Percentiles rank a stretch among this genome's conserved stretches.
phyloP scores from a whole-genome alignment of 768 basidiomycete species.

The Clitopilus hobsonii region DNA sequence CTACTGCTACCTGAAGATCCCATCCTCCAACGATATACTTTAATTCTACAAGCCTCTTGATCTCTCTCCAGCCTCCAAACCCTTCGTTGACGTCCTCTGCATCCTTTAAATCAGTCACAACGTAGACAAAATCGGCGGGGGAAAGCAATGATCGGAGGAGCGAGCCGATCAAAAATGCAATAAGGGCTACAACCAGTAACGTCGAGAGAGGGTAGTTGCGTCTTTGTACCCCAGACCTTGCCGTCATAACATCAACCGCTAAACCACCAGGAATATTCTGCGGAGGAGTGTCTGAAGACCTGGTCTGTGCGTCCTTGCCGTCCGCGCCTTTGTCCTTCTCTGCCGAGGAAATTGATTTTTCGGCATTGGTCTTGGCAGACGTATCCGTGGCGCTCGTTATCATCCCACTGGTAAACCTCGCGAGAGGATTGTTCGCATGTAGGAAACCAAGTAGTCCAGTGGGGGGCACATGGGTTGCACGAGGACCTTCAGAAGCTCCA shows the following conservation, averaged over 20 bases:
- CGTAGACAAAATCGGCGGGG: slow-evolving; percentile 88
- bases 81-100: slow-evolving; percentile 38
- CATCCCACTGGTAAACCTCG: slow-evolving; percentile 38
- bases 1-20: slow-evolving; percentile 86
- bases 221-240: slow-evolving; percentile 11
- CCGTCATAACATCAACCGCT: slow-evolving; percentile 18
- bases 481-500: slow-evolving; percentile 11
- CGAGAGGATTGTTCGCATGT: slow-evolving; percentile 50
- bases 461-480: slow-evolving; percentile 17
- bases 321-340: slow-evolving; percentile 8
- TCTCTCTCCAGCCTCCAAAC: slow-evolving; percentile 74
- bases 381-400: slow-evolving; percentile 19
- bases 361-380: slow-evolving; percentile 9
- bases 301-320: slow-evolving; percentile 1
- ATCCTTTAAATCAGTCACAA: slow-evolving; percentile 54
- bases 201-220: slow-evolving; percentile 43
- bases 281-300: slow-evolving; percentile 8
- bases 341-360: slow-evolving; percentile 10
- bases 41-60: slow-evolving; percentile 74
- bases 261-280: slow-evolving; percentile 34
- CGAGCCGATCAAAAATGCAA: slow-evolving; percentile 90
- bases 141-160: slow-evolving; percentile 83
- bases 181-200: slow-evolving; percentile 73
- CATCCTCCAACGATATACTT: slow-evolving; percentile 80
- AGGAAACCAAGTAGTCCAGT: slow-evolving; percentile 56